phyloP scores from a whole-genome alignment of 345 rosid genomes.

The Citropsis articulata region DNA sequence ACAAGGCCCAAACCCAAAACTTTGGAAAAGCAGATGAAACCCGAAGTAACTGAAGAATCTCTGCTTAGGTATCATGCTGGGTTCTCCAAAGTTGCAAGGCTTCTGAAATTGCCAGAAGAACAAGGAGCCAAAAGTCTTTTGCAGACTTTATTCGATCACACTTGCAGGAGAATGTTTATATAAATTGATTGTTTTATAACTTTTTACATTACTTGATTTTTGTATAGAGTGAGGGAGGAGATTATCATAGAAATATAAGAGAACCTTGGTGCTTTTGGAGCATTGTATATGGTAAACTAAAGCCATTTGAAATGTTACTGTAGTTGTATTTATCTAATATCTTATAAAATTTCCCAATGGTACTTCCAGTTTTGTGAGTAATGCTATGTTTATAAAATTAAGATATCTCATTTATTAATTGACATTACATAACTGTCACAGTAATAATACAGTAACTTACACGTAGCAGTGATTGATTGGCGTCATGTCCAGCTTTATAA shows the following conservation, averaged over 20 bases:
- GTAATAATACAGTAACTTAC: no score
- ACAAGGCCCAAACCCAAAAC: constrained; percentile 40
- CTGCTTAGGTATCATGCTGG: constrained; percentile 42
- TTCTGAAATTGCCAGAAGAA: constrained; percentile 56
- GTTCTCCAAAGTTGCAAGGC: constrained; percentile 65
- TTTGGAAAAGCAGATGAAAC: constrained; percentile 22
- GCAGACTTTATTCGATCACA: constrained; percentile 60
- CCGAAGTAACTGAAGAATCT: constrained; percentile 31
- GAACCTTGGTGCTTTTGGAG: not conserved
- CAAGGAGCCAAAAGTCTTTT: constrained; percentile 36
- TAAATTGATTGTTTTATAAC: no score
- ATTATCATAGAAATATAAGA: not conserved
- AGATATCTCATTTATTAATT: no score
- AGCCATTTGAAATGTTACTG: not conserved
- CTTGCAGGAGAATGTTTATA: constrained; percentile 51
- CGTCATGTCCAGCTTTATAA: no score
- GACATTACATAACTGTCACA: no score
- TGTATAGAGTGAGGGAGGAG: not conserved
- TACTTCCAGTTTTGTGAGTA: no score
- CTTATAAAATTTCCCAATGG: no score
- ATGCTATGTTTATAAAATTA: no score
- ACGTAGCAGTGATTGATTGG: no score
- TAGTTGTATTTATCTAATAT: not conserved
- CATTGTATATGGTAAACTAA: not conserved
- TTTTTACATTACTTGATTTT: not conserved